These are phyloP conservation scores for Malania oleifera DNA, from an alignment of 164 flowering plant genomes.

Conservation along the genomic window DNA sequence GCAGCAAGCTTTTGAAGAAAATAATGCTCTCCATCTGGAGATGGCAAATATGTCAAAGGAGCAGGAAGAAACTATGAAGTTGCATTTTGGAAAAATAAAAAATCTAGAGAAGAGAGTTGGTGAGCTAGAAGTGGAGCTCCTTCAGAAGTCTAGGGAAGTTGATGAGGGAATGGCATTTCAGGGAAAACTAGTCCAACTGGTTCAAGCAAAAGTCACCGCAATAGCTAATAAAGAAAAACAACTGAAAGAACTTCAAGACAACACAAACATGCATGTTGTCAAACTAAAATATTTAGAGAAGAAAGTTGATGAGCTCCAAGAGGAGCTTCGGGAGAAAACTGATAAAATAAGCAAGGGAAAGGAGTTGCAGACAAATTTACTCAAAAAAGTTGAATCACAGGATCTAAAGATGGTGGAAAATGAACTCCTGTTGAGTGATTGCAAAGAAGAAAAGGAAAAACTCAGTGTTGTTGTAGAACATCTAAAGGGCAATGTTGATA, in stretches of 20 bases:
- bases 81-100: constrained; percentile 10
- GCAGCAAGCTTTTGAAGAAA: constrained; percentile 38
- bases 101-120: constrained; percentile 15
- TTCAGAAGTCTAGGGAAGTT: constrained; percentile 27
- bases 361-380: constrained; percentile 22
- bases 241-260: constrained; percentile 28
- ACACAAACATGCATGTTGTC: constrained; percentile 15
- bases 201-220: constrained; percentile 21
- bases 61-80: constrained; percentile 16
- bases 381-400: constrained; percentile 24
- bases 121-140: constrained; percentile 22
- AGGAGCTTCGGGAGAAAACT: constrained; percentile 23
- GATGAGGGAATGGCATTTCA: constrained; percentile 40
- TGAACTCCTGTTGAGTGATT: constrained; percentile 21
- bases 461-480: constrained; percentile 29
- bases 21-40: constrained; percentile 32
- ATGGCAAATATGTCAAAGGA: constrained; percentile 22
- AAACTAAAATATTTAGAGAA: constrained; percentile 20
- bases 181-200: constrained; percentile 18
- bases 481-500: constrained; percentile 19
- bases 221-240: constrained; percentile 19
- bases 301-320: constrained; percentile 23
- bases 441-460: constrained; percentile 35
- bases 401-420: constrained; percentile 13
- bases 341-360: constrained; percentile 22